Percentiles rank a stretch among this genome's conserved stretches.
These are phyloP conservation scores for Suhomyces atakaporum DNA, from an alignment of 1,139 yeast species.

Conservation along the genomic window DNA sequence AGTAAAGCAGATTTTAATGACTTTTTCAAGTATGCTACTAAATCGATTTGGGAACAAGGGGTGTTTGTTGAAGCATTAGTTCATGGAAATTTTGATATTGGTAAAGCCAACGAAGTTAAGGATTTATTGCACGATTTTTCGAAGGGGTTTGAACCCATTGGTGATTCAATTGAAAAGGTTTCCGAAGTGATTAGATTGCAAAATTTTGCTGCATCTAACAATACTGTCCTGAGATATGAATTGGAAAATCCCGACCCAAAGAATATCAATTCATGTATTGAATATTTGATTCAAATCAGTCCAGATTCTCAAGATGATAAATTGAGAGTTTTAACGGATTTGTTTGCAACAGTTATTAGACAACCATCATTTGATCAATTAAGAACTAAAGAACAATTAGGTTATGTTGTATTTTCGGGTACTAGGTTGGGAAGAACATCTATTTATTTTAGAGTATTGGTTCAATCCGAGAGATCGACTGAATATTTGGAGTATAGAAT, in stretches of 20 bases:
- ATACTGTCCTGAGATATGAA: slow-evolving; percentile 51
- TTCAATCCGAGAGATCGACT: slow-evolving; percentile 83
- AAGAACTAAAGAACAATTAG: slow-evolving; percentile 90
- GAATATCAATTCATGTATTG: slow-evolving; percentile 84
- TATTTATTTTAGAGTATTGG: slow-evolving; percentile 72
- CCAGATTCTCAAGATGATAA: slow-evolving; percentile 30
- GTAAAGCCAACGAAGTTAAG: slow-evolving; percentile 47
- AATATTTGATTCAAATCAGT: slow-evolving; percentile 73
- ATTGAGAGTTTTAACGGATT: slow-evolving; percentile 53
- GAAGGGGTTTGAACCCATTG: slow-evolving; percentile 35
- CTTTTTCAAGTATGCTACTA: slow-evolving; percentile 44
- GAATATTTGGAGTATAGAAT: slow-evolving; percentile 77
- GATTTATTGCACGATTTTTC: slow-evolving; percentile 24
- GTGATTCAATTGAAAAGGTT: slow-evolving; percentile 39
- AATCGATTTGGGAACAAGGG: slow-evolving; percentile 45
- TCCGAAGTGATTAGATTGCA: slow-evolving; percentile 25
- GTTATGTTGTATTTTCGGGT: slow-evolving; percentile 87
- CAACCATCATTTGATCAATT: slow-evolving; percentile 91
- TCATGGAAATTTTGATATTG: slow-evolving; percentile 72
- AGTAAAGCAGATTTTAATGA: slow-evolving; percentile 48
- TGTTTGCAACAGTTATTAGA: slow-evolving; percentile 68
- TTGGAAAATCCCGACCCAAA: slow-evolving; percentile 59
- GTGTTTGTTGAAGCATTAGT: slow-evolving; percentile 68
- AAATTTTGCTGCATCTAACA: slow-evolving; percentile 45
- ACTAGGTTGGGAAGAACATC: slow-evolving; percentile 68